Evolutionary conservation across 2,329 filamentous ascomycete genomes (phyloP).

Genomic region (Diaporthe sp.): DNA sequence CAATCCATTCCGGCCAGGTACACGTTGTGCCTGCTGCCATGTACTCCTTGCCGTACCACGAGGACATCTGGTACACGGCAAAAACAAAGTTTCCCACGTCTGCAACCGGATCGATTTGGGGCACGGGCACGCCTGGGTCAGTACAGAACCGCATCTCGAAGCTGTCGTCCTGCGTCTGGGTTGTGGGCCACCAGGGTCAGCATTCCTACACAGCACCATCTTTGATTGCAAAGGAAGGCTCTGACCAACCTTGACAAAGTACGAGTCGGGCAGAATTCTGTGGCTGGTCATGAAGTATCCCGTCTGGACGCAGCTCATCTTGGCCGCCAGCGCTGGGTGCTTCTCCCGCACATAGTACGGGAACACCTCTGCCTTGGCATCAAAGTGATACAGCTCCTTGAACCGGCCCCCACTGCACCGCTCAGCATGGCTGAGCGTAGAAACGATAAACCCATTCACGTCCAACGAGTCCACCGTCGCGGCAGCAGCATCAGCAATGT

Average conservation of each 20-base stretch:
- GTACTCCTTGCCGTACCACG: constrained; percentile 56
- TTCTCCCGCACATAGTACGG: constrained; percentile 57
- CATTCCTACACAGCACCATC: background rate
- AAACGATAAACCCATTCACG: constrained; percentile 62
- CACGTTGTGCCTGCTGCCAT: constrained; percentile 61
- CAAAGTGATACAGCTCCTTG: constrained; percentile 65
- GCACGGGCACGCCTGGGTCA: constrained; percentile 51
- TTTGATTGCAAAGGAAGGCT: background rate
- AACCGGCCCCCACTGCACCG: constrained; percentile 60
- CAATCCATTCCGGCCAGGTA: constrained; percentile 60
- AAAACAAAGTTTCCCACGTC: constrained; percentile 63
- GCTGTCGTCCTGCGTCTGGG: constrained; percentile 54
- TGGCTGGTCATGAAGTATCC: constrained; percentile 63
- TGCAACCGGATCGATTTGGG: constrained; percentile 60
- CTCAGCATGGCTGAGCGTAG: constrained; percentile 62
- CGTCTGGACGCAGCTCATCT: constrained; percentile 65
- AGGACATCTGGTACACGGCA: constrained; percentile 62
- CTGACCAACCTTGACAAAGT: constrained; percentile 58
- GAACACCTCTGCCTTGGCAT: constrained; percentile 65
- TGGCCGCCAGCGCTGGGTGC: constrained; percentile 58
- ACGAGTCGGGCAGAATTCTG: constrained; percentile 58
- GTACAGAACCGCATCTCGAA: constrained; percentile 63
- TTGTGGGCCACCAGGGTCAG: background rate
- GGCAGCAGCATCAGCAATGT: constrained; percentile 67
- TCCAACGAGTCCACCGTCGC: constrained; percentile 54